phyloP scores from a whole-genome alignment of 1,284 basidiomycete genomes.

The Binderoboletus segoi region DNA sequence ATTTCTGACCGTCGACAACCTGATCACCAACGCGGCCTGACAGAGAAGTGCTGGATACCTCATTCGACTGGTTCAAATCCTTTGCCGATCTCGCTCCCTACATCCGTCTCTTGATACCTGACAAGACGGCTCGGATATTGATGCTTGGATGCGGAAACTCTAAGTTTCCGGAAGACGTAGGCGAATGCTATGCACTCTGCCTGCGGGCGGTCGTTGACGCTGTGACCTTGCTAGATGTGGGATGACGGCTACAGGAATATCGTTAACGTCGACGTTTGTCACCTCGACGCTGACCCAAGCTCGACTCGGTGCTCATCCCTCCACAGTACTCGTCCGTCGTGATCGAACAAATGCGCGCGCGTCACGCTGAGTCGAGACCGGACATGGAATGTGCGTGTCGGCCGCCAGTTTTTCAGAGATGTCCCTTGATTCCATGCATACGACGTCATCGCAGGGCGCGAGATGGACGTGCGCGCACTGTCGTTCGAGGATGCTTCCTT shows the following conservation, averaged over 20 bases:
- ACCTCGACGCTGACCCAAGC: neutral
- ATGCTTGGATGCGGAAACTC: constrained; percentile 95
- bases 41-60: constrained; percentile 63
- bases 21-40: neutral
- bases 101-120: constrained; percentile 63
- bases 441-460: constrained; percentile 59
- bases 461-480: constrained; percentile 85
- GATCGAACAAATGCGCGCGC: constrained; percentile 78
- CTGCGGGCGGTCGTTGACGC: neutral
- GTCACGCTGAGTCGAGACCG: constrained; percentile 56
- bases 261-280: constrained; percentile 78
- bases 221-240: constrained; percentile 69
- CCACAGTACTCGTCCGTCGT: constrained; percentile 77
- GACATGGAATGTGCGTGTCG: constrained; percentile 74
- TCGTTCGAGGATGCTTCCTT: constrained; percentile 70
- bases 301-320: constrained; percentile 1
- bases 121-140: constrained; percentile 68
- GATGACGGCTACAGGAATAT: constrained; percentile 87
- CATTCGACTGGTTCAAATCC: constrained; percentile 89
- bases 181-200: constrained; percentile 18
- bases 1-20: neutral
- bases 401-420: neutral
- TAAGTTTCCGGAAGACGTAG: constrained; percentile 72
- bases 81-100: constrained; percentile 67
- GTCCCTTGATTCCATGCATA: neutral